Evolutionary conservation across 2,329 filamentous ascomycete species (phyloP), one percentile per base, ranked within the genome.

Genomic region (Kalmusia sp.): DNA sequence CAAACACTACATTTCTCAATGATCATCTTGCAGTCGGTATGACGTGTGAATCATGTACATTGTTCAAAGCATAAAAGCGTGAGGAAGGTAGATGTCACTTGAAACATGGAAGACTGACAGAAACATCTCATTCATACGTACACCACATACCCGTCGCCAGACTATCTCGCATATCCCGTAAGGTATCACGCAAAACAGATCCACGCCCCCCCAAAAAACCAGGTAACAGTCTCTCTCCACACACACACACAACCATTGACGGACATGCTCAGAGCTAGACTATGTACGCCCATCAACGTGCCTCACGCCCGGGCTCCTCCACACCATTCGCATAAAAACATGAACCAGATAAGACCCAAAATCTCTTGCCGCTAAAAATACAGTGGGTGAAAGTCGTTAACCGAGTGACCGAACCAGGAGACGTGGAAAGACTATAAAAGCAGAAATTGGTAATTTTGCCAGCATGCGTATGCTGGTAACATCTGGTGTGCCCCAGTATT

Each of bases 121-220:
- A 34, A 31, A 34, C 11, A 41, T 50, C 28, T 28, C 47, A 34
- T 35, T 50, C 46, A 38, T 40, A 50, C 47, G 27, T 50, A 50
- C 47, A 50, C 47, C 38, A 6, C 19, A 12, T n/a, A 19, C 19
- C 6, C 11, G 12, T 24, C 35, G 21, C 47, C 27, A 50, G 25
- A 27, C 38, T 25, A 30, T 27, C 25, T 41, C 11, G 17, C 9
- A 22, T 31, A 35, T 35, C 34, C 34, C 45, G 30, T 24, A 25
- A 35, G 38, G 38, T 43, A 41, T 50, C 37, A 35, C 38, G 15
- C 22, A 15, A 33, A 34, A 46, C n/a, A 34, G 21, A 50, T 5
- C 31, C 12, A 35, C 33, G 22, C 27, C 30, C 5, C 15, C 15
- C 9, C 38, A 7, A 37, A 38, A 24, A 12, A 30, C 31, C 44